A percentile compares a stretch with the other conserved stretches of the same genome.
phyloP scores from a whole-genome alignment of 2,329 filamentous ascomycete species.

The Diaporthe nobilis region DNA sequence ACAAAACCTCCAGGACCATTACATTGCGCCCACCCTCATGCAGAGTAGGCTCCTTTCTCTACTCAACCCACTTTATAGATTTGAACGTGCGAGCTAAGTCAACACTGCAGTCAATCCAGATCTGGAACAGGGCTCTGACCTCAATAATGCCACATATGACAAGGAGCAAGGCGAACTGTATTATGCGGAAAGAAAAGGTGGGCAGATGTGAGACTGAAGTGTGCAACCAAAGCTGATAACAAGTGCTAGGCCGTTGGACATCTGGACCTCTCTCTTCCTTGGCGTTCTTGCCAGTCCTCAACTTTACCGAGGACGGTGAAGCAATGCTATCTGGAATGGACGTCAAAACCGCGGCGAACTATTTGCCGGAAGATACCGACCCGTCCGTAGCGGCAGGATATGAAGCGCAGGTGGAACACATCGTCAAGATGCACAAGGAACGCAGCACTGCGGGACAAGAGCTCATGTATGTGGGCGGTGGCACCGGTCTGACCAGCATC shows the following conservation, averaged over 20 bases:
- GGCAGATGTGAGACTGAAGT: neutral
- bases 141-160: conserved; percentile 3
- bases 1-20: conserved; percentile 15
- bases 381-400: neutral
- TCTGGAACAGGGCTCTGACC: neutral
- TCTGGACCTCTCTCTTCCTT: neutral
- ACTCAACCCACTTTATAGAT: neutral
- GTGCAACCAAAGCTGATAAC: neutral
- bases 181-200: conserved; percentile 4
- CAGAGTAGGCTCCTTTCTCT: neutral
- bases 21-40: neutral
- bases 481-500: neutral
- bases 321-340: neutral
- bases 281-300: neutral
- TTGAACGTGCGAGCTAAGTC: neutral
- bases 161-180: neutral
- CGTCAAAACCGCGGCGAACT: neutral
- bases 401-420: neutral
- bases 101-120: neutral
- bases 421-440: conserved; percentile 7
- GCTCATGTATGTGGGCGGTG: neutral
- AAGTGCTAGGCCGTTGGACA: neutral
- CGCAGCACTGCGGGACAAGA: conserved; percentile 1
- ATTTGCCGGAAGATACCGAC: neutral
- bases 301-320: neutral